Base-by-base conservation (phyloP, 108 stramenopile genomes). In the Cylindrotheca closterium region DNA sequence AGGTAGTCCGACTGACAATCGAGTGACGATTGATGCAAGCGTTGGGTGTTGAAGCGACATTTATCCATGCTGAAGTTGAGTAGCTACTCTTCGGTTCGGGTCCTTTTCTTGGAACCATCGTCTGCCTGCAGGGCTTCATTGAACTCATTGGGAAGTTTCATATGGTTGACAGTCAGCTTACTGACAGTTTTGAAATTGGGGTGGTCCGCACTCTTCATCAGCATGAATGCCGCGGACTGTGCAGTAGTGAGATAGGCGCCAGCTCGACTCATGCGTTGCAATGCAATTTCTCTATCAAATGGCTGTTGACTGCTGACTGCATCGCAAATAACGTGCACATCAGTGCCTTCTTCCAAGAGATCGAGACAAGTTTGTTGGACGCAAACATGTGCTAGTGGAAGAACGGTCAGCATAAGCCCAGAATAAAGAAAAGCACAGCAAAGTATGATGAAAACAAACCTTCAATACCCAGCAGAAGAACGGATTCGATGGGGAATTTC, bases 401-500 rank as follows among this genome's bases (percentile, higher is more conserved):
- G 42, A 45, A 45, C 8, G 17, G 42, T 17, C 8, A 45, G 42
- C 12, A 12, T 12, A 45, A 45, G 17, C 42, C 42, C 42, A 45
- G 17, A 45, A 45, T 45, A 45, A 45, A 12, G 42, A 45, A 45
- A 45, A 45, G 17, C 42, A 45, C 8, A 45, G 42, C 17, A 45
- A 45, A 12, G 42, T 12, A 45, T 12, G 17, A 45, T 17, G 42
- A 45, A 45, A 45, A 42, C 37, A 7, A 10, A 42, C 37, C 37
- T 75, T 99, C 99, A 64, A 99, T 98, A 1, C 99, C 99, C 10
- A 96, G 90, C 23, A 99, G 58, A 19, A 99, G 63, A 63, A 78
- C 88, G 21, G 86, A 86, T 19, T 52, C 54, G 28, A 24, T 67
- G 33, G 65, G 73, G 48, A 70, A 46, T 54, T 21, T 33, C 19